Percentiles rank a stretch among this genome's conserved stretches.
Evolutionary conservation across 805 yeast genomes (phyloP).

Genomic region (Candida broadrunensis): DNA sequence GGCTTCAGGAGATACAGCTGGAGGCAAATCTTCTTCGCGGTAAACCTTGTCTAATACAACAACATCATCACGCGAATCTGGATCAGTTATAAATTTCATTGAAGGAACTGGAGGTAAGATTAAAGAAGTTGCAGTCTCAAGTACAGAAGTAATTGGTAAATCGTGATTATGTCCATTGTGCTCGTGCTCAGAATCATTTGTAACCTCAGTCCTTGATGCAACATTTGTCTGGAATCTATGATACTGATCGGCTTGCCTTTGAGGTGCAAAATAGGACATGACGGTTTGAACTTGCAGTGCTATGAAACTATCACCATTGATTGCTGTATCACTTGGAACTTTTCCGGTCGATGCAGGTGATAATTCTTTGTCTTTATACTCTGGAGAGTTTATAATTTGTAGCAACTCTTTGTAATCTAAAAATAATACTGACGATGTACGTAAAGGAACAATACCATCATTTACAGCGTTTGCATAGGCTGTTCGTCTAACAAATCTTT

Average conservation of each 20-base stretch:
- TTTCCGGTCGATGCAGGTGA: slow-evolving; percentile 9
- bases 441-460: slow-evolving; percentile 93
- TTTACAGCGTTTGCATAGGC: slow-evolving; percentile 85
- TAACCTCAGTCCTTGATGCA: slow-evolving; percentile 7
- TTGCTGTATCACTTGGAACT: slow-evolving; percentile 16
- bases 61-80: slow-evolving; percentile 57
- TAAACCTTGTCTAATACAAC: slow-evolving; percentile 84
- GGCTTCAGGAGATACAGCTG: neutral
- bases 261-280: slow-evolving; percentile 41
- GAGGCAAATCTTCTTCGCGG: slow-evolving; percentile 61
- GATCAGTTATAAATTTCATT: slow-evolving; percentile 62
- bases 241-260: slow-evolving; percentile 24
- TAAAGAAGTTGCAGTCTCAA: slow-evolving; percentile 75
- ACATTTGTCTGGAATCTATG: slow-evolving; percentile 15
- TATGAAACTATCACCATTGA: slow-evolving; percentile 2
- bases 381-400: slow-evolving; percentile 15
- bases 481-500: slow-evolving; percentile 66
- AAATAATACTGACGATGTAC: slow-evolving; percentile 84
- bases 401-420: slow-evolving; percentile 74
- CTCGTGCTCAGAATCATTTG: slow-evolving; percentile 10
- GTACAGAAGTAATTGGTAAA: slow-evolving; percentile 70
- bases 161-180: slow-evolving; percentile 14
- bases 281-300: slow-evolving; percentile 33
- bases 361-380: neutral
- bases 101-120: slow-evolving; percentile 81